These are phyloP conservation scores for Boletus pseudo-olivaceus DNA, from an alignment of 768 basidiomycete genomes.

Conservation along the genomic window DNA sequence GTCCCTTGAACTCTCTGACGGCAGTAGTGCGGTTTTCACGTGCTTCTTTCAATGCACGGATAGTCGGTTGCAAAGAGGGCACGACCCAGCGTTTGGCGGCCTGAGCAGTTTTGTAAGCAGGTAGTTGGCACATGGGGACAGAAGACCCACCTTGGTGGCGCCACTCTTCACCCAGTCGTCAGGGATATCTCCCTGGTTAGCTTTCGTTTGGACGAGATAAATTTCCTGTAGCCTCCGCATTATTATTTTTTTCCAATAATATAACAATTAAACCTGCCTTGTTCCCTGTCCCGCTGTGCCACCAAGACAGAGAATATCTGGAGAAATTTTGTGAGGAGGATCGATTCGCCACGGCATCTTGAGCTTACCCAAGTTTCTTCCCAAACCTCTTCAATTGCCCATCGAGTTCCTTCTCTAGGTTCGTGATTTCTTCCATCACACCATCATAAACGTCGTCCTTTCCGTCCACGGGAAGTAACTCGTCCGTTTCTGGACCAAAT, in stretches of 20 bases:
- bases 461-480: constrained; percentile 78
- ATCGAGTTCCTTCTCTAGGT: constrained; percentile 71
- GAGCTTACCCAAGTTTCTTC: constrained; percentile 59
- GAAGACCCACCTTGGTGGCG: constrained; percentile 65
- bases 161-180: constrained; percentile 78
- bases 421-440: constrained; percentile 65
- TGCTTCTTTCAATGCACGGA: constrained; percentile 88
- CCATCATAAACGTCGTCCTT: constrained; percentile 84
- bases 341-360: constrained; percentile 3
- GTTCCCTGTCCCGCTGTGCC: constrained; percentile 79
- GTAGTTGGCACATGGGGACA: neutral
- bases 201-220: constrained; percentile 76
- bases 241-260: neutral
- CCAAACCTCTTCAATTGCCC: constrained; percentile 60
- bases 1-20: constrained; percentile 79
- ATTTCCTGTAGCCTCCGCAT: constrained; percentile 62
- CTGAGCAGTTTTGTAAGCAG: constrained; percentile 34
- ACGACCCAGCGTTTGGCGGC: constrained; percentile 74
- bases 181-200: constrained; percentile 62
- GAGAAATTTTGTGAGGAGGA: constrained; percentile 23
- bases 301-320: constrained; percentile 53
- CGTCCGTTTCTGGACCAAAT: constrained; percentile 50
- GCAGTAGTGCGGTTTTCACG: constrained; percentile 80
- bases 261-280: constrained; percentile 47
- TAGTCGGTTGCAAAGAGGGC: constrained; percentile 62